These are phyloP conservation scores for Exobasidium cylindrosporum DNA, from an alignment of 1,284 basidiomycete species.

Conservation along the genomic window DNA sequence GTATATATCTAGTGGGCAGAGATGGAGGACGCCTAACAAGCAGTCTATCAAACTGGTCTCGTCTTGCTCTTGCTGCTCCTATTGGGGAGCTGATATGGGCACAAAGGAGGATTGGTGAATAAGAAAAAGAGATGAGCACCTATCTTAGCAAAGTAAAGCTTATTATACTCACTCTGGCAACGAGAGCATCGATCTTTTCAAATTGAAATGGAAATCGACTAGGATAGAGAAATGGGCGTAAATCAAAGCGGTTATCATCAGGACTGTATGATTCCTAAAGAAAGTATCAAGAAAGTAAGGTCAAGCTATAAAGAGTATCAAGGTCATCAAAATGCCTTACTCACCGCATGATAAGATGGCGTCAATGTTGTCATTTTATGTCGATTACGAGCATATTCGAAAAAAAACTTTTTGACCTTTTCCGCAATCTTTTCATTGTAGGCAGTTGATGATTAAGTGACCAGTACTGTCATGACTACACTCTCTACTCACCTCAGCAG, in stretches of 20 bases:
- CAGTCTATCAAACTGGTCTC: too few species aligned
- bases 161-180: slow-evolving; percentile 8
- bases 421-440: slow-evolving; percentile 71
- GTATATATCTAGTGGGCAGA: too few species aligned
- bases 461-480: neutral
- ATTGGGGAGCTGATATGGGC: too few species aligned
- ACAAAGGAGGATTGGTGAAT: too few species aligned
- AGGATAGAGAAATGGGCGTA: slow-evolving; percentile 93
- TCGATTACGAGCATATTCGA: slow-evolving; percentile 90
- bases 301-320: neutral
- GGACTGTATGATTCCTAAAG: slow-evolving; percentile 85
- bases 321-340: slow-evolving; percentile 10
- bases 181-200: slow-evolving; percentile 83
- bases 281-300: too few species aligned
- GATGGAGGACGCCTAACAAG: too few species aligned
- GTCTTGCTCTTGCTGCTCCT: too few species aligned
- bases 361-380: slow-evolving; percentile 99
- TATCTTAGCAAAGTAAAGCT: too few species aligned
- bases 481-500: slow-evolving; percentile 64
- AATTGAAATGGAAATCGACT: slow-evolving; percentile 95
- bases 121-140: too few species aligned
- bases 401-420: slow-evolving; percentile 97
- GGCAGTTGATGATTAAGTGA: neutral
- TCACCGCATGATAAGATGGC: slow-evolving; percentile 86
- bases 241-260: slow-evolving; percentile 93